Evolutionary conservation across 352 stramenopile genomes (phyloP).

Genomic region (Globisporangium lucens): DNA sequence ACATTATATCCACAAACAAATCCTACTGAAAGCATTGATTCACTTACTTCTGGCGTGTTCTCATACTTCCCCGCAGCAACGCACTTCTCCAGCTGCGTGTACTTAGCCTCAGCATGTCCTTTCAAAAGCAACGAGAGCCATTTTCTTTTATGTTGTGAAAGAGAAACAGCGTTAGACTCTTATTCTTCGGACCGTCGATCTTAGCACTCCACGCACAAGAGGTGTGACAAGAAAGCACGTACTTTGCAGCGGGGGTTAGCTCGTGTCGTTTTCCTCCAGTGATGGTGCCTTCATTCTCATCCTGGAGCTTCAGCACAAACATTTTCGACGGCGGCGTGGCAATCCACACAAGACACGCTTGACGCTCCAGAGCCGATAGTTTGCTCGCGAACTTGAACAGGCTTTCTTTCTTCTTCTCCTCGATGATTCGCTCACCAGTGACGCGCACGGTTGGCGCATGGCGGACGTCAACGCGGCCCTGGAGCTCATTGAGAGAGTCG

Average conservation of each 20-base stretch:
- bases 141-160: constrained; percentile 27
- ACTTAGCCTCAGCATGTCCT: constrained; percentile 78
- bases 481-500: constrained; percentile 62
- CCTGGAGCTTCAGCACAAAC: constrained; percentile 78
- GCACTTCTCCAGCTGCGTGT: constrained; percentile 79
- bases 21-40: background rate
- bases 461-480: constrained; percentile 73
- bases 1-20: background rate
- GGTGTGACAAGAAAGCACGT: background rate
- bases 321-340: constrained; percentile 80
- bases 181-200: background rate
- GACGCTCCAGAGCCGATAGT: constrained; percentile 46
- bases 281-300: constrained; percentile 46
- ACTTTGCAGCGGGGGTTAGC: constrained; percentile 62
- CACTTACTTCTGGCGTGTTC: constrained; percentile 53
- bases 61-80: constrained; percentile 59
- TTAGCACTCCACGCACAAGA: no score
- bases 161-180: background rate
- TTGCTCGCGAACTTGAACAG: constrained; percentile 73
- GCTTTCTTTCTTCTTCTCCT: constrained; percentile 72
- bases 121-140: constrained; percentile 71
- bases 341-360: constrained; percentile 79
- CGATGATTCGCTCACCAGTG: constrained; percentile 67
- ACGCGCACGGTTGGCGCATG: constrained; percentile 77
- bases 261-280: constrained; percentile 29